Conservation (phyloP, 352 stramenopile genomes). For the Phytopythium helicoides region DNA sequence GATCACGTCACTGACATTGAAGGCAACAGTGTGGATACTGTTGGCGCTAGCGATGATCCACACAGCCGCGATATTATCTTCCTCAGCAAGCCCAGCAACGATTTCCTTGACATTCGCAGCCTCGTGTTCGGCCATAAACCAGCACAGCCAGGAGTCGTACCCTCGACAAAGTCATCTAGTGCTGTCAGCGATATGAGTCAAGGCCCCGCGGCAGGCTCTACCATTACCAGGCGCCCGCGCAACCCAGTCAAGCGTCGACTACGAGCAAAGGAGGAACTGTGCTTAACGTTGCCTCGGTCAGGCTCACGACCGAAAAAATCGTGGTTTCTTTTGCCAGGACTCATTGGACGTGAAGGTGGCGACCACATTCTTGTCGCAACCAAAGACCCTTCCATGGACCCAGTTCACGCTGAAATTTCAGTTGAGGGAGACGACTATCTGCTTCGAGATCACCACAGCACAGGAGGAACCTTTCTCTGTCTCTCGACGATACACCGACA, state of each 20-base stretch:
- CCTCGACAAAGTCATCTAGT: neutral
- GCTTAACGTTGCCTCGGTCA: conserved; percentile 39
- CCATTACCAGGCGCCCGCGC: neutral
- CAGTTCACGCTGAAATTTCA: conserved; percentile 56
- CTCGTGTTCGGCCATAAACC: conserved; percentile 4
- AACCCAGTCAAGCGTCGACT: conserved; percentile 19
- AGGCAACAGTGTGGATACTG: neutral
- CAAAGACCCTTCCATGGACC: conserved; percentile 62
- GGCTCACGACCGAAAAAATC: conserved; percentile 37
- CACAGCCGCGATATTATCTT: conserved; percentile 6
- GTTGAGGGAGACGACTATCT: conserved; percentile 66
- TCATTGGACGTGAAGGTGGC: conserved; percentile 54
- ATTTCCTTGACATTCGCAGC: conserved; percentile 4
- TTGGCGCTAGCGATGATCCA: neutral
- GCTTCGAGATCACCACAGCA: conserved; percentile 44
- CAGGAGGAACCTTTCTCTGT: conserved; percentile 60
- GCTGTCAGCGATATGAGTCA: neutral
- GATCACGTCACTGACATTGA: neutral
- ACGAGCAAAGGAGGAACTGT: conserved; percentile 53
- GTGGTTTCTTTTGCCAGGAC: conserved; percentile 58
- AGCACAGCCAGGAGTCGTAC: neutral
- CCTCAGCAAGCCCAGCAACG: conserved; percentile 3
- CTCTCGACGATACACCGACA: conserved; percentile 67
- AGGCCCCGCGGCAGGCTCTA: neutral
- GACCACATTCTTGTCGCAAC: conserved; percentile 49